These are phyloP conservation scores for Amphirosellinia nigrospora DNA, from an alignment of 495 filamentous ascomycete species.

Conservation along the genomic window DNA sequence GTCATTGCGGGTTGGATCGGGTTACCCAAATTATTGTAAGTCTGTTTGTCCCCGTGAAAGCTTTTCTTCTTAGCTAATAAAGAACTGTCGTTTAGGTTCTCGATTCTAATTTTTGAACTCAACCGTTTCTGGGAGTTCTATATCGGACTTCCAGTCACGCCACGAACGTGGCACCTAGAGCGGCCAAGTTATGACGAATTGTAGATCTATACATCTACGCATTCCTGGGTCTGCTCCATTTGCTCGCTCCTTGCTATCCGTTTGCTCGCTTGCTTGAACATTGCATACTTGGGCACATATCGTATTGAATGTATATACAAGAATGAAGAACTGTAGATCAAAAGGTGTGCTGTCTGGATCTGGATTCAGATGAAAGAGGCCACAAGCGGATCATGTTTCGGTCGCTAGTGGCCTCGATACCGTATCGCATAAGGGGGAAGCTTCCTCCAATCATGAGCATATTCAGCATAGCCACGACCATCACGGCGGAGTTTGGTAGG, in stretches of 20 bases:
- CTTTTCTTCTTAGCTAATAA: background rate
- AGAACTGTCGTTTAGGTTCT: conserved; percentile 51
- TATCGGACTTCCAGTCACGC: conserved; percentile 76
- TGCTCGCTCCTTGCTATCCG: background rate
- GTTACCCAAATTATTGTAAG: conserved; percentile 75
- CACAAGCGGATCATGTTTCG: background rate
- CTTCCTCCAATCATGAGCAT: background rate
- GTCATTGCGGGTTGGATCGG: conserved; percentile 73
- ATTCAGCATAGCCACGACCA: background rate
- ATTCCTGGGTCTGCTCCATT: background rate
- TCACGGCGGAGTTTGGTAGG: conserved; percentile 16
- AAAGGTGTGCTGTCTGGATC: background rate
- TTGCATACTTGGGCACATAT: conserved; percentile 22
- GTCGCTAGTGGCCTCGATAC: background rate
- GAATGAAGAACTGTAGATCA: background rate
- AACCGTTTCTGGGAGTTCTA: conserved; percentile 74
- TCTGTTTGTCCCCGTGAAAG: conserved; percentile 31
- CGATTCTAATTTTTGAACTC: conserved; percentile 66
- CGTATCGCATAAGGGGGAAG: conserved; percentile 1
- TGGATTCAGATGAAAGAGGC: background rate
- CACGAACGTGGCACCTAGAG: conserved; percentile 69
- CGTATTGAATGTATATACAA: conserved; percentile 10
- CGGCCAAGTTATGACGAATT: conserved; percentile 66
- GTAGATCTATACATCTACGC: conserved; percentile 38
- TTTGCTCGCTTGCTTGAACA: background rate